Percentiles rank a stretch among this genome's conserved stretches.
Evolutionary conservation across 2,329 filamentous ascomycete genomes (phyloP).

Genomic region (Aspergillus phoenicis): DNA sequence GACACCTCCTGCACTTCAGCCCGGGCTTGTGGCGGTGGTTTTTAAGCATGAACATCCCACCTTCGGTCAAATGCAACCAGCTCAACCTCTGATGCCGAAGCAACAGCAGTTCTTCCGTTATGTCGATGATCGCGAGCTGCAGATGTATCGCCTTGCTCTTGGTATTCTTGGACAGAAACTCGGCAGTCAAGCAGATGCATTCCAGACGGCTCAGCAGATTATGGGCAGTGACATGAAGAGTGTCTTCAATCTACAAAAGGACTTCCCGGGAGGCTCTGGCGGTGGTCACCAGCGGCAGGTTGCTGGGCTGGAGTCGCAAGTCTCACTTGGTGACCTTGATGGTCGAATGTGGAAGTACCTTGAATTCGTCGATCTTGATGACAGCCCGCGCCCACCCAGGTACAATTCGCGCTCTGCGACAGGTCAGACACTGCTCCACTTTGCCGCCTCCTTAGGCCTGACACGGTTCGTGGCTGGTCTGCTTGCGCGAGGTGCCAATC

Average conservation of each 20-base stretch:
- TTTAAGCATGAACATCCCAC: conserved; percentile 61
- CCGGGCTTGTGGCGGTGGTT: conserved; percentile 71
- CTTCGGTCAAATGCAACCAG: conserved; percentile 49
- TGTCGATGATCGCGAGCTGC: conserved; percentile 52
- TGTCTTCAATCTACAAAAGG: conserved; percentile 52
- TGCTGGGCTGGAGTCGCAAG: conserved; percentile 46
- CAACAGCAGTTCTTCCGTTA: conserved; percentile 69
- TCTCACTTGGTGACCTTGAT: conserved; percentile 60
- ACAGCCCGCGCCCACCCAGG: conserved; percentile 67
- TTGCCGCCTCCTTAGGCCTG: conserved; percentile 74
- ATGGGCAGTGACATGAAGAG: conserved; percentile 48
- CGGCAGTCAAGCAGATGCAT: conserved; percentile 50
- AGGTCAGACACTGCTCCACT: conserved; percentile 79
- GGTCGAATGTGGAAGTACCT: conserved; percentile 70
- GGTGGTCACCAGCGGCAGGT: conserved; percentile 51
- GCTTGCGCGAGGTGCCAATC: conserved; percentile 74
- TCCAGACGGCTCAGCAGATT: conserved; percentile 52
- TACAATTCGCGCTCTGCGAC: conserved; percentile 67
- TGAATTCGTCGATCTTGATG: conserved; percentile 77
- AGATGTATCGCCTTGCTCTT: conserved; percentile 49
- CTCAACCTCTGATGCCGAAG: conserved; percentile 49
- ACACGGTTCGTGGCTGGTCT: conserved; percentile 75
- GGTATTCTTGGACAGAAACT: conserved; percentile 51
- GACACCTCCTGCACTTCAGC: conserved; percentile 68
- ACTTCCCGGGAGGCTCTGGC: conserved; percentile 42